A percentile compares a stretch with the other conserved stretches of the same genome.
Evolutionary conservation across 495 filamentous ascomycete species (phyloP).

Genomic region (Penicillium simplicissimum): DNA sequence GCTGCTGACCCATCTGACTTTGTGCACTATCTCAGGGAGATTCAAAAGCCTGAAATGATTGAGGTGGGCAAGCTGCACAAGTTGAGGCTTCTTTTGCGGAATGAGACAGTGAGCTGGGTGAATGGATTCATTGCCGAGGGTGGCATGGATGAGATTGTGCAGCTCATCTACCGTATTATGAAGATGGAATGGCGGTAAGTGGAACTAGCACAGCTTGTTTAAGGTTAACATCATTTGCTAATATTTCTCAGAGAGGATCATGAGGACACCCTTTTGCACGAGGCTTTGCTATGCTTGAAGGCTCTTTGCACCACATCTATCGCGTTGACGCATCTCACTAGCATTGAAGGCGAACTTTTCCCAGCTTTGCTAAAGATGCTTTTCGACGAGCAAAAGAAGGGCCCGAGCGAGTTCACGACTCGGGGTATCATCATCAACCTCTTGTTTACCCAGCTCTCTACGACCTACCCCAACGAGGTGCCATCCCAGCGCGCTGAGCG

Average conservation of each 20-base stretch:
- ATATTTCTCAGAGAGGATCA: conserved; percentile 78
- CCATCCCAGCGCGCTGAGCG: conserved; percentile 58
- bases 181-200: conserved; percentile 93
- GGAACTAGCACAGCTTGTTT: neutral
- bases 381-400: conserved; percentile 96
- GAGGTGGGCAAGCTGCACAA: conserved; percentile 96
- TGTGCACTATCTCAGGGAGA: conserved; percentile 74
- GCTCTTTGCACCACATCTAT: conserved; percentile 88
- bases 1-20: conserved; percentile 72
- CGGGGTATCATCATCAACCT: conserved; percentile 83
- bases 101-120: conserved; percentile 94
- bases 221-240: conserved; percentile 6
- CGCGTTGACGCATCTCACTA: conserved; percentile 76
- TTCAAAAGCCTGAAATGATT: conserved; percentile 74
- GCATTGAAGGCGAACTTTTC: conserved; percentile 78
- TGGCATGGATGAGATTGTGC: conserved; percentile 90
- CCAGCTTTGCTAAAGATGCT: conserved; percentile 84
- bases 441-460: conserved; percentile 79
- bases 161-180: conserved; percentile 84
- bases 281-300: conserved; percentile 91
- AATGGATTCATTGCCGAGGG: conserved; percentile 85
- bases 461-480: conserved; percentile 51
- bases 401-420: conserved; percentile 93
- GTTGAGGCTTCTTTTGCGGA: conserved; percentile 82
- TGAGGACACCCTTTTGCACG: conserved; percentile 89